phyloP scores from a whole-genome alignment of 164 flowering plant species.

The Magnolia sinica region DNA sequence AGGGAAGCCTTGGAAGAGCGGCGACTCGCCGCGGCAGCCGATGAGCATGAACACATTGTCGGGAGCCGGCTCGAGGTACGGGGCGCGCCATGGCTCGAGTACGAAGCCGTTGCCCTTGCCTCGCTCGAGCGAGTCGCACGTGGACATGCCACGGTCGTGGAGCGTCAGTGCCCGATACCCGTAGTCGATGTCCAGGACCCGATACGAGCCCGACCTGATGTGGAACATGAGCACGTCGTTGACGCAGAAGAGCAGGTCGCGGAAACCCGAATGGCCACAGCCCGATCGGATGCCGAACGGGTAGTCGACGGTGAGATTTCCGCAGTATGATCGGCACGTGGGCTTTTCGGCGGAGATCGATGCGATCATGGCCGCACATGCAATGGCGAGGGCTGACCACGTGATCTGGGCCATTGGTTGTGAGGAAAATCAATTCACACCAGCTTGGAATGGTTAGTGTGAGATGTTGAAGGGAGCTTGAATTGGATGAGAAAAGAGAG shows the following conservation, averaged over 20 bases:
- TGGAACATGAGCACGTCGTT: constrained; percentile 88
- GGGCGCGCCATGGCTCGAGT: constrained; percentile 61
- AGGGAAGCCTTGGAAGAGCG: constrained; percentile 88
- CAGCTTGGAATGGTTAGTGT: not conserved
- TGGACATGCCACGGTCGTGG: constrained; percentile 81
- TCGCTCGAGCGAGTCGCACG: constrained; percentile 54
- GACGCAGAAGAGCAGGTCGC: constrained; percentile 77
- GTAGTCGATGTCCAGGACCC: constrained; percentile 81
- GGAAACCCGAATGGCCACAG: constrained; percentile 78
- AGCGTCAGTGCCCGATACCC: constrained; percentile 66
- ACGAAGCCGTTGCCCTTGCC: constrained; percentile 72
- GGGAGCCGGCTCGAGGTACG: constrained; percentile 56
- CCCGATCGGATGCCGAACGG: constrained; percentile 69
- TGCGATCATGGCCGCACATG: constrained; percentile 3
- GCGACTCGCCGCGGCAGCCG: constrained; percentile 70
- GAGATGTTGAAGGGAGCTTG: not conserved
- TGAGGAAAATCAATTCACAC: not conserved
- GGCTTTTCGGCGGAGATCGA: constrained; percentile 13
- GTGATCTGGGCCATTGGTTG: constrained; percentile 23
- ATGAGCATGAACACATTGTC: constrained; percentile 83
- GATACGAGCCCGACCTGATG: constrained; percentile 81
- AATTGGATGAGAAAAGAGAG: not conserved
- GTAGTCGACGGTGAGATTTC: constrained; percentile 76
- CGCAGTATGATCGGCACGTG: constrained; percentile 75
- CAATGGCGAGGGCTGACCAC: constrained; percentile 7